Evolutionary conservation across 345 rosid genomes (phyloP).

Genomic region (Pelargonium nanum): DNA sequence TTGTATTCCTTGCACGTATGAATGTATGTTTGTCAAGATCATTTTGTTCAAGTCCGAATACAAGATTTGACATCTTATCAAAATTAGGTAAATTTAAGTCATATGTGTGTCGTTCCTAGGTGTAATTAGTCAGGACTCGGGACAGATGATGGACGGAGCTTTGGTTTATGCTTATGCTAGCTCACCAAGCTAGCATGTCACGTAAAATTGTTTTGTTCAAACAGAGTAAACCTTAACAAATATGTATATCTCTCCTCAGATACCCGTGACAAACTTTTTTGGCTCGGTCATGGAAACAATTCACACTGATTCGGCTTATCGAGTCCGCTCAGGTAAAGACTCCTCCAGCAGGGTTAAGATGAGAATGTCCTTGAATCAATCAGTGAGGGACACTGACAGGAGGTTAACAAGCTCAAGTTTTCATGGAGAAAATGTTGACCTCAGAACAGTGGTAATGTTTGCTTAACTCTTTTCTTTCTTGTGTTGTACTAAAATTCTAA

Average conservation of each 20-base stretch:
- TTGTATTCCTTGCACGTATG: too few species aligned
- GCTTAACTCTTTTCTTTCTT: neutral
- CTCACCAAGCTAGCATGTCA: too few species aligned
- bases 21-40: too few species aligned
- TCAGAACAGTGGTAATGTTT: neutral
- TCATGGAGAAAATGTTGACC: neutral
- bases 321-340: conserved; percentile 24
- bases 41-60: neutral
- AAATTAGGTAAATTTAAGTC: too few species aligned
- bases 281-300: conserved; percentile 96
- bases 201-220: neutral
- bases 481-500: neutral
- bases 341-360: conserved; percentile 19
- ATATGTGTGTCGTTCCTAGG: too few species aligned
- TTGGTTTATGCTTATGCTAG: too few species aligned
- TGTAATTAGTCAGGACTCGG: too few species aligned
- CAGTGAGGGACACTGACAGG: neutral
- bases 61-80: too few species aligned
- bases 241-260: conserved; percentile 27
- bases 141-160: too few species aligned
- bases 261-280: conserved; percentile 89
- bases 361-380: conserved; percentile 19
- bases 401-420: neutral
- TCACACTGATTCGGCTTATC: conserved; percentile 70
- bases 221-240: neutral